Percentiles rank a stretch among this genome's conserved stretches.
phyloP scores from a whole-genome alignment of 345 rosid species.

The Mercurialis annua region DNA sequence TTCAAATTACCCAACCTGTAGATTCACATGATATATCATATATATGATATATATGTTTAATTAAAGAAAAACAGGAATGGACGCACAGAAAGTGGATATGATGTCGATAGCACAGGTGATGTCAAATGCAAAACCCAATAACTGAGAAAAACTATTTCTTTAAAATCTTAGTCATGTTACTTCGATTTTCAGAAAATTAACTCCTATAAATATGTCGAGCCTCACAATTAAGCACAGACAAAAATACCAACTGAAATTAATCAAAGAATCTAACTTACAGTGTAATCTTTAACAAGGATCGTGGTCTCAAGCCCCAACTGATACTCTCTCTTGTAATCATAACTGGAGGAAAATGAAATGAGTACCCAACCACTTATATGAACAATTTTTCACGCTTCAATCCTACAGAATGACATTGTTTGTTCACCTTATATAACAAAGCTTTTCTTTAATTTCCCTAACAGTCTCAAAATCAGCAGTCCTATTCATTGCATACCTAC shows the following conservation, averaged over 20 bases:
- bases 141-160: neutral
- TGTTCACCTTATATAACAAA: slow-evolving; percentile 79
- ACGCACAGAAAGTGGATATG: neutral
- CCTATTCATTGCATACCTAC: slow-evolving; percentile 88
- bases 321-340: slow-evolving; percentile 94
- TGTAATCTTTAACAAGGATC: slow-evolving; percentile 89
- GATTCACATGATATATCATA: neutral
- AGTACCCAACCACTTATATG: slow-evolving; percentile 7
- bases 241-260: slow-evolving; percentile 3
- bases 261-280: slow-evolving; percentile 48
- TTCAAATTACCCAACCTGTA: neutral
- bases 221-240: neutral
- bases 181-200: neutral
- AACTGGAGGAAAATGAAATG: slow-evolving; percentile 43
- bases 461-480: slow-evolving; percentile 94
- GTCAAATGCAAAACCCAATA: neutral
- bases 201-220: slow-evolving; percentile 1
- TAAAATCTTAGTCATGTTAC: neutral
- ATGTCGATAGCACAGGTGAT: neutral
- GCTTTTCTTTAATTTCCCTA: slow-evolving; percentile 94
- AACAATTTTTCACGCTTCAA: slow-evolving; percentile 4
- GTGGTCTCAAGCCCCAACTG: slow-evolving; percentile 95
- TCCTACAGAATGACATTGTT: slow-evolving; percentile 10
- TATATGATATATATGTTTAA: neutral
- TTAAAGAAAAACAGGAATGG: neutral